phyloP scores from a whole-genome alignment of 805 yeast genomes.

The Candida suzukii region DNA sequence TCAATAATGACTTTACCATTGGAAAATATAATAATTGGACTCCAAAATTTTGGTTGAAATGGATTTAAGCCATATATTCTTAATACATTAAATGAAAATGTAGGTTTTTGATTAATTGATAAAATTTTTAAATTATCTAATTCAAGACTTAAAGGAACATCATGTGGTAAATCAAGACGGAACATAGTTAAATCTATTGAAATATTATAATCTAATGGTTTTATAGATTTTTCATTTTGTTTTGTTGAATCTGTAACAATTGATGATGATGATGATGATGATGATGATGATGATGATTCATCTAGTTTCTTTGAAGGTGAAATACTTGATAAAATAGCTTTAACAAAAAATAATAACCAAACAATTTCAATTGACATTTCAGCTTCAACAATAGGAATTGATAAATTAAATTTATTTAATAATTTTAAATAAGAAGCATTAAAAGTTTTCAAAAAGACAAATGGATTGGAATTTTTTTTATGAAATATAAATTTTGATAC shows the following conservation, averaged over 20 bases:
- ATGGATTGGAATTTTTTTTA: slow-evolving; percentile 2
- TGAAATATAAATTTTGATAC: slow-evolving; percentile 8
- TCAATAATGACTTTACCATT: slow-evolving; percentile 7
- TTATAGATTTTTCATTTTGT: not conserved
- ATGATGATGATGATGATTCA: too few relatives aligned
- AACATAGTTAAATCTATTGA: slow-evolving; percentile 17
- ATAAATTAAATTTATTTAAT: slow-evolving; percentile 10
- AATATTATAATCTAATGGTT: slow-evolving; percentile 8
- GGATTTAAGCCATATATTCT: slow-evolving; percentile 24
- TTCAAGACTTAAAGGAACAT: slow-evolving; percentile 21
- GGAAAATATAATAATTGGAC: slow-evolving; percentile 15
- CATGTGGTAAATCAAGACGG: slow-evolving; percentile 19
- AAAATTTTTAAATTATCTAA: slow-evolving; percentile 19
- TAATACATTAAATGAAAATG: slow-evolving; percentile 13
- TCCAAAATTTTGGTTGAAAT: slow-evolving; percentile 19
- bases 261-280: too few relatives aligned
- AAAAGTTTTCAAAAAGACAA: slow-evolving; percentile 9
- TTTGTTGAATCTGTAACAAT: slow-evolving; percentile 1
- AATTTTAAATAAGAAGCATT: slow-evolving; percentile 8
- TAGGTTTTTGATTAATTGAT: slow-evolving; percentile 5
- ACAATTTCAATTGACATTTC: slow-evolving; percentile 21
- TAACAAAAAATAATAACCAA: slow-evolving; percentile 24
- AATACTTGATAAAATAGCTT: not conserved
- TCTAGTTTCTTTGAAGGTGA: not conserved
- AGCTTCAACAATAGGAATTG: slow-evolving; percentile 20